Conservation (phyloP, 305 asterid species). For the Solanum aculeatissimum region DNA sequence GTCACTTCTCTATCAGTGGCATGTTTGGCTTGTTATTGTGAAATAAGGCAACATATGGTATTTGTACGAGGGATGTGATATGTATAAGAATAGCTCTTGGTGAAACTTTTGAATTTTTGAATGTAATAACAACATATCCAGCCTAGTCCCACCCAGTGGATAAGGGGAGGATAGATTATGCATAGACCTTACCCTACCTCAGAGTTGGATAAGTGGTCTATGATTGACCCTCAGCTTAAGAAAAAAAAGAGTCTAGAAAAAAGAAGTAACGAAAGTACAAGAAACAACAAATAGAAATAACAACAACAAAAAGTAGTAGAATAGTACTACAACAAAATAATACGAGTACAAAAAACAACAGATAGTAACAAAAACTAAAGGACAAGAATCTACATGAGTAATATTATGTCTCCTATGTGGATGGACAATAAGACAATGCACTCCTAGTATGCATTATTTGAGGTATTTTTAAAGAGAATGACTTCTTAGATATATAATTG, state of each 20-base stretch:
- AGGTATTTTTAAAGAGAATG: background rate
- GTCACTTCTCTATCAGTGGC: background rate
- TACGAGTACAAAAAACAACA: background rate
- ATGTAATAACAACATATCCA: background rate
- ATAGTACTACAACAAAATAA: background rate
- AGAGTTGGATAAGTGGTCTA: background rate
- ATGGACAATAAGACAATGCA: background rate
- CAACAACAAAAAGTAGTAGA: background rate
- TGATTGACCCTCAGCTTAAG: background rate
- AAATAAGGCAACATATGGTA: background rate
- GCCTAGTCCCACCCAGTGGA: background rate
- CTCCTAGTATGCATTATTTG: background rate
- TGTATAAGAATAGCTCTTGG: background rate
- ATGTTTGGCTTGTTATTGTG: background rate
- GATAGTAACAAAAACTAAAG: background rate
- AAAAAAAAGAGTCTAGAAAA: background rate
- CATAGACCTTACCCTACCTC: background rate
- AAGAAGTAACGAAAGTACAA: background rate
- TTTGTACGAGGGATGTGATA: background rate
- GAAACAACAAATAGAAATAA: background rate
- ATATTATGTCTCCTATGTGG: background rate
- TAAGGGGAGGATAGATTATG: background rate
- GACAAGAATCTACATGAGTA: background rate
- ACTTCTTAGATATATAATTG: background rate
- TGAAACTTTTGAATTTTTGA: background rate